These are phyloP conservation scores for Fusarium sp. DNA, from an alignment of 2,329 filamentous ascomycete species.

Conservation along the genomic window DNA sequence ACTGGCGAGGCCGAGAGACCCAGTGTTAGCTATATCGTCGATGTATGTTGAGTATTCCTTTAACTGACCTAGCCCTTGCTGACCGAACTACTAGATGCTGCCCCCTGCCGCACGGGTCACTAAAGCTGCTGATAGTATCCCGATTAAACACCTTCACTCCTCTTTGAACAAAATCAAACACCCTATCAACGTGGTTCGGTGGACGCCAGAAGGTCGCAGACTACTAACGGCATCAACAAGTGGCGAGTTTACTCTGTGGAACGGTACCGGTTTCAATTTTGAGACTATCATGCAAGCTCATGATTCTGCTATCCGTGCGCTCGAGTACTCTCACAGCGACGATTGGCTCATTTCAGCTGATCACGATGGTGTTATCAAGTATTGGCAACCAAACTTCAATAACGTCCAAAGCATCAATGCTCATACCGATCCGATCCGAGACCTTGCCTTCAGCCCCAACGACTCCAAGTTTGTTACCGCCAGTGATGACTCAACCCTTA, in stretches of 20 bases:
- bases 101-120: slow-evolving; percentile 84
- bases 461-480: slow-evolving; percentile 97
- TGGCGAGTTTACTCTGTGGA: slow-evolving; percentile 98
- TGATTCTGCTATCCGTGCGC: slow-evolving; percentile 86
- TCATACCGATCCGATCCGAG: slow-evolving; percentile 90
- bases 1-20: slow-evolving; percentile 86
- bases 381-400: slow-evolving; percentile 99
- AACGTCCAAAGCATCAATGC: slow-evolving; percentile 96
- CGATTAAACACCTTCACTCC: slow-evolving; percentile 96
- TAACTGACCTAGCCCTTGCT: slow-evolving; percentile 22
- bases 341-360: slow-evolving; percentile 98
- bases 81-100: slow-evolving; percentile 75
- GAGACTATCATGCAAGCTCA: slow-evolving; percentile 99
- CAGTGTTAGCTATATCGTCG: slow-evolving; percentile 89
- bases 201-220: slow-evolving; percentile 95
- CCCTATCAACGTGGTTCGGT: slow-evolving; percentile 95
- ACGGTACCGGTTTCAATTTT: slow-evolving; percentile 98
- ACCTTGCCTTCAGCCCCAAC: slow-evolving; percentile 93
- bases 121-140: slow-evolving; percentile 87
- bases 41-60: slow-evolving; percentile 70
- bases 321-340: slow-evolving; percentile 93
- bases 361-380: slow-evolving; percentile 95
- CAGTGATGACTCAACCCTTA: slow-evolving; percentile 92
- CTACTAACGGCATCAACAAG: slow-evolving; percentile 95
- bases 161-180: slow-evolving; percentile 99